These are phyloP conservation scores for Fusarium buharicum DNA, from an alignment of 2,329 filamentous ascomycete genomes.

Conservation along the genomic window DNA sequence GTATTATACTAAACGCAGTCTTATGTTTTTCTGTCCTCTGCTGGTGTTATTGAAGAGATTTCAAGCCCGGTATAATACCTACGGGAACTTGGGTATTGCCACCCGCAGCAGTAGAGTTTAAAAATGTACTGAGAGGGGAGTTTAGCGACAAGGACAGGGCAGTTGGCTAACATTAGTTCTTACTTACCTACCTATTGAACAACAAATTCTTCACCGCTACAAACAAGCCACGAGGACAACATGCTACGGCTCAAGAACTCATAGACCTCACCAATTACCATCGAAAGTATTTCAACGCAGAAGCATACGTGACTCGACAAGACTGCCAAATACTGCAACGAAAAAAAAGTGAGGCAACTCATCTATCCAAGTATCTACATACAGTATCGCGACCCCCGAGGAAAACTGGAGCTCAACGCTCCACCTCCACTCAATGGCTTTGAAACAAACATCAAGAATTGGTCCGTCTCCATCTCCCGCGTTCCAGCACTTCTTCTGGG, in stretches of 20 bases:
- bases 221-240: neutral
- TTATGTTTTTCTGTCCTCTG: neutral
- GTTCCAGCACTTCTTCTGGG: conserved; percentile 35
- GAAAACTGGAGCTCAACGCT: conserved; percentile 21
- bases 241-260: no score
- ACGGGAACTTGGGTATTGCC: conserved; percentile 17
- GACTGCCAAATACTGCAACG: no score
- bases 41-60: no score
- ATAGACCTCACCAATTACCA: no score
- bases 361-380: neutral
- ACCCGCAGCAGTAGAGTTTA: neutral
- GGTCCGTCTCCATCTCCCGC: conserved; percentile 33
- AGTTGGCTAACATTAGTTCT: no score
- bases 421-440: conserved; percentile 20
- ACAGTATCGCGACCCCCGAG: conserved; percentile 30
- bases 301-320: no score
- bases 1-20: no score
- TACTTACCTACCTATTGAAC: neutral
- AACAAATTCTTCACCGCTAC: conserved; percentile 26
- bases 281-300: no score
- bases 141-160: conserved; percentile 32
- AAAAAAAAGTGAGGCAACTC: conserved; percentile 3
- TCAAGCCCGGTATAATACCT: conserved; percentile 11
- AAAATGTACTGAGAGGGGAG: conserved; percentile 14
- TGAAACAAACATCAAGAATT: conserved; percentile 15